These are phyloP conservation scores for Paramecium sexaurelia DNA, from an alignment of 73 alveolate species.

Conservation along the genomic window DNA sequence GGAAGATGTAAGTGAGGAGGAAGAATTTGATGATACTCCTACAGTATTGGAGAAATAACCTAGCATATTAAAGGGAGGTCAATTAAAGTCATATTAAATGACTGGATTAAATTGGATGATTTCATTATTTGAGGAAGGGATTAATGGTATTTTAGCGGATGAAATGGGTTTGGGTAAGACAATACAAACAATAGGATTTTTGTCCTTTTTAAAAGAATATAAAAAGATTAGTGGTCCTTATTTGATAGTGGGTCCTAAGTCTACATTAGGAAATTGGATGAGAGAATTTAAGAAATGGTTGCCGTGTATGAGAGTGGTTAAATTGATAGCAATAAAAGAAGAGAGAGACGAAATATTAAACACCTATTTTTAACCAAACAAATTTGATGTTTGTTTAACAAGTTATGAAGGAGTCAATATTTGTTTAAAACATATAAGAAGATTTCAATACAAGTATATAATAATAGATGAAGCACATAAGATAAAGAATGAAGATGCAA, in stretches of 20 bases:
- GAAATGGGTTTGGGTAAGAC: conserved; percentile 94
- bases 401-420: conserved; percentile 96
- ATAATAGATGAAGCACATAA: conserved; percentile 98
- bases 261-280: conserved; percentile 98
- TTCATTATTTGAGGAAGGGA: conserved; percentile 83
- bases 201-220: conserved; percentile 77
- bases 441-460: conserved; percentile 93
- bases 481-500: conserved; percentile 93
- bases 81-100: conserved; percentile 83
- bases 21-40: conserved; percentile 58
- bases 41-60: conserved; percentile 49
- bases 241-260: conserved; percentile 93
- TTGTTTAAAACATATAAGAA: conserved; percentile 85
- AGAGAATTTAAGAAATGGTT: conserved; percentile 94
- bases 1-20: conserved; percentile 61
- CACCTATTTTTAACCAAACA: conserved; percentile 81
- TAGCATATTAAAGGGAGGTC: conserved; percentile 59
- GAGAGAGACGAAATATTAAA: conserved; percentile 91
- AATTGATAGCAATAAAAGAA: conserved; percentile 90
- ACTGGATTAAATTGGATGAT: conserved; percentile 98
- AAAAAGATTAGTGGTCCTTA: conserved; percentile 79
- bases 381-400: conserved; percentile 96
- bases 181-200: conserved; percentile 76
- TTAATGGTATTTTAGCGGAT: conserved; percentile 93
- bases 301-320: conserved; percentile 88